Percentiles rank a stretch among this genome's conserved stretches.
Evolutionary conservation across 2,329 filamentous ascomycete genomes (phyloP).

Genomic region (Penicillium sclerotigenum): DNA sequence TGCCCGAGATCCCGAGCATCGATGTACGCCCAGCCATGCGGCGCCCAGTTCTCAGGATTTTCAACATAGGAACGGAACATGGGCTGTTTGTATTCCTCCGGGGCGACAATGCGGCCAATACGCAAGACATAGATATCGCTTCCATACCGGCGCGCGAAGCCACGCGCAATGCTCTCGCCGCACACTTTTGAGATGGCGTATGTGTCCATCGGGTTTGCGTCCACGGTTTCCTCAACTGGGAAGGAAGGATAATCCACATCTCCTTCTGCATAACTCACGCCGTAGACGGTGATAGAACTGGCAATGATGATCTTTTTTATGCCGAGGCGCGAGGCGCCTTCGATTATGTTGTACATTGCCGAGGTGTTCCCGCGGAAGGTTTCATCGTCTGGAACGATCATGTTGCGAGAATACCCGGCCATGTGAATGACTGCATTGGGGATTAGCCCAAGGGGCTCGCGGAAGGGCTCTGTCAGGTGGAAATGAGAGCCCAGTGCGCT

Average conservation of each 20-base stretch:
- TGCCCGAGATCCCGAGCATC: conserved; percentile 61
- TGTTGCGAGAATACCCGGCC: conserved; percentile 57
- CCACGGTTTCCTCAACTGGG: conserved; percentile 58
- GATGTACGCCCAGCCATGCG: conserved; percentile 63
- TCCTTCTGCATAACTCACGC: conserved; percentile 60
- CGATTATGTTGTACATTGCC: conserved; percentile 61
- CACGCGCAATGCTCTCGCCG: conserved; percentile 56
- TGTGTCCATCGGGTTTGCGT: conserved; percentile 59
- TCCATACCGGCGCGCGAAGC: conserved; percentile 55
- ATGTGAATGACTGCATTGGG: conserved; percentile 64
- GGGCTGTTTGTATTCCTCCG: conserved; percentile 56
- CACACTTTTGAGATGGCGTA: conserved; percentile 62
- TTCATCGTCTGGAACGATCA: conserved; percentile 61
- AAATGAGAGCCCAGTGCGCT: conserved; percentile 58
- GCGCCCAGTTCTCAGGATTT: conserved; percentile 51
- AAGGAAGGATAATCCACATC: conserved; percentile 56
- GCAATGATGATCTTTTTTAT: conserved; percentile 63
- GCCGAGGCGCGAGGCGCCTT: conserved; percentile 60
- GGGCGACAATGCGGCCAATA: conserved; percentile 61
- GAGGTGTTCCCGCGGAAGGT: conserved; percentile 56
- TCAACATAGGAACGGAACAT: conserved; percentile 52
- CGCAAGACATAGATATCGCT: conserved; percentile 60
- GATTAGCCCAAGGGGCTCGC: conserved; percentile 36
- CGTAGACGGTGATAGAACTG: conserved; percentile 59
- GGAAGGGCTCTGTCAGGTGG: conserved; percentile 44